Evolutionary conservation across 768 basidiomycete genomes (phyloP), one percentile per base, ranked within the genome.

Genomic region (Candolleomyces eurysporus): DNA sequence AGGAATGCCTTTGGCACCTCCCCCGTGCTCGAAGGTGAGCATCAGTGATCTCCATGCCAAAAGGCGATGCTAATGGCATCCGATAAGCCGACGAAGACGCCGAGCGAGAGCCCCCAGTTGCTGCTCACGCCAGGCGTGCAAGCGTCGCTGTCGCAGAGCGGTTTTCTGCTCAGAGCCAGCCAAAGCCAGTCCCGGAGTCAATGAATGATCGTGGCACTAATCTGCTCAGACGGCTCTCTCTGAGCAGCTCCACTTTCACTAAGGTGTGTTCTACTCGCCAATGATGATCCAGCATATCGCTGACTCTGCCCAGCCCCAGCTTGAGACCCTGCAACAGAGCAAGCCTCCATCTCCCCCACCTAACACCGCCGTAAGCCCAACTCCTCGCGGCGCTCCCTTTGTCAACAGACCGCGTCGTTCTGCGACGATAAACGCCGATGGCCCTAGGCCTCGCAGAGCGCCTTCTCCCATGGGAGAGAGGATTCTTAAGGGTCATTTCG

Each of bases 391-490:
- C 22, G 54, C 63, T 13, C 72, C 73, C 16, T 72, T 75, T 65
- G 54, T 66, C 16, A 74, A 73, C 57, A 74, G 72, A 65, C 78
- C 78, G 14, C 81, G 79, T 60, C 86, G 89, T 19, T 82, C 88
- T n/a, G 84, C 87, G 4, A 89, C 88, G 19, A 70, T 88, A 58
- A 81, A 80, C 48, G 69, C 72, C 52, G 76, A 79, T 14, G 63
- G 63, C 21, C 62, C 72, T n/a, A 81, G 81, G 54, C 81, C 81
- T 10, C 86, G 83, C 59, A 79, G 86, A 63, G 90, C 89, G 3
- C 92, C 91, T 19, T 92, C 90, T 43, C 92, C 92, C 6, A 94
- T 93, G 92, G 93, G 92, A 64, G 92, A 94, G 75, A 82, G 92
- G 61, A 93, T 94, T 62, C 82, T 94, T 66, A 94, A 91, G 78